phyloP scores from a whole-genome alignment of 2,329 filamentous ascomycete genomes.

The Penicillium rolfsii region DNA sequence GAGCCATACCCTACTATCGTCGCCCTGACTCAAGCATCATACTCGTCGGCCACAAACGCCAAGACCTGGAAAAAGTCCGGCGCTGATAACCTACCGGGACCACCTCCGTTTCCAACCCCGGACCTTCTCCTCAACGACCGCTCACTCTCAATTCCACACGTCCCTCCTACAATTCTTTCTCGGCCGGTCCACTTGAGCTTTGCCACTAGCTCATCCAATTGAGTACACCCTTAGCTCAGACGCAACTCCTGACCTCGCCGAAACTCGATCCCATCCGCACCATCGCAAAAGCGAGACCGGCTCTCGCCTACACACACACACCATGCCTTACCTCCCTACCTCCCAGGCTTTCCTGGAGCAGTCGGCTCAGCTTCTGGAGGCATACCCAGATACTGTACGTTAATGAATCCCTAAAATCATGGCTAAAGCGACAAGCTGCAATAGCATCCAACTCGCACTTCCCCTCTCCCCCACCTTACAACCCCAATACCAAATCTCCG shows the following conservation, averaged over 20 bases:
- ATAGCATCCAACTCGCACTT: neutral
- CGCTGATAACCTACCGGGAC: slow-evolving; percentile 21
- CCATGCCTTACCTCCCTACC: slow-evolving; percentile 79
- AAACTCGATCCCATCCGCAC: slow-evolving; percentile 8
- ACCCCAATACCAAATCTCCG: slow-evolving; percentile 4
- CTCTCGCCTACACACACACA: slow-evolving; percentile 25
- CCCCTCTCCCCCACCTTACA: neutral
- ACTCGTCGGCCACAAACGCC: slow-evolving; percentile 15
- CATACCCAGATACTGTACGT: slow-evolving; percentile 78
- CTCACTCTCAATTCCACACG: slow-evolving; percentile 8
- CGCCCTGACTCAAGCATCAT: neutral
- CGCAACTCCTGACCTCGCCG: neutral
- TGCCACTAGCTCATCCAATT: neutral
- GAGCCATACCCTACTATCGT: neutral
- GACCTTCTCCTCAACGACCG: slow-evolving; percentile 20
- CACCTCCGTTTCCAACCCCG: slow-evolving; percentile 19
- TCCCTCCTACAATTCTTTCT: neutral
- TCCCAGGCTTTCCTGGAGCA: slow-evolving; percentile 91
- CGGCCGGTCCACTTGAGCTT: neutral
- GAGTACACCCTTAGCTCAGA: too few species aligned
- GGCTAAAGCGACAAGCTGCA: neutral
- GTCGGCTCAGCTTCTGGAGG: slow-evolving; percentile 81
- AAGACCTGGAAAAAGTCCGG: slow-evolving; percentile 34
- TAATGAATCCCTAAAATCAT: neutral
- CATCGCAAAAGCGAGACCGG: slow-evolving; percentile 19